phyloP scores from a whole-genome alignment of 768 basidiomycete species.

The Boletus fagicola region DNA sequence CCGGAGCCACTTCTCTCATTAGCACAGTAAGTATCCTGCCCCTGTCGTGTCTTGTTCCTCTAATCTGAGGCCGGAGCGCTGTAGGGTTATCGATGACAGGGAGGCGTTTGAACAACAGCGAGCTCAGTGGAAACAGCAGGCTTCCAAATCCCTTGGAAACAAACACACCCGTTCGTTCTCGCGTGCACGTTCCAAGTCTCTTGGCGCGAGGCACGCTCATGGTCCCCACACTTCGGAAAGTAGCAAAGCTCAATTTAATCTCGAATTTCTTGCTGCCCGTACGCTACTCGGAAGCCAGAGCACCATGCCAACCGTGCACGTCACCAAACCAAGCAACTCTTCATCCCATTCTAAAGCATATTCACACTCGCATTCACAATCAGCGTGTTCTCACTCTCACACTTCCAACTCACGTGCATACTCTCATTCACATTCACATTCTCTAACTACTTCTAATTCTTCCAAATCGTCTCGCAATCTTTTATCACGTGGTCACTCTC shows the following conservation, averaged over 20 bases:
- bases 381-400: conserved; percentile 19
- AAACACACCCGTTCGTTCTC: conserved; percentile 60
- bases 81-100: conserved; percentile 67
- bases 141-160: conserved; percentile 62
- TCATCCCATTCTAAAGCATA: conserved; percentile 29
- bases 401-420: conserved; percentile 27
- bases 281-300: conserved; percentile 67
- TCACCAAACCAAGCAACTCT: conserved; percentile 17
- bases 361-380: conserved; percentile 30
- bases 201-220: conserved; percentile 22
- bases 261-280: conserved; percentile 65
- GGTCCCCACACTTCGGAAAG: conserved; percentile 22
- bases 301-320: conserved; percentile 41
- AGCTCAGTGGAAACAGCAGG: conserved; percentile 63
- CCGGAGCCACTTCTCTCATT: conserved; percentile 63
- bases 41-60: not conserved
- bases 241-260: conserved; percentile 19
- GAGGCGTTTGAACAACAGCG: conserved; percentile 61
- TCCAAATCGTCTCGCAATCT: conserved; percentile 30
- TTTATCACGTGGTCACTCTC: conserved; percentile 29
- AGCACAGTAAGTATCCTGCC: conserved; percentile 33
- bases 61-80: not conserved
- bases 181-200: conserved; percentile 46
- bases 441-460: conserved; percentile 34
- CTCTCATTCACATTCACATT: conserved; percentile 40